Base-by-base conservation (phyloP, 371 early-diverging fungal genomes). In the Mortierella sp. region DNA sequence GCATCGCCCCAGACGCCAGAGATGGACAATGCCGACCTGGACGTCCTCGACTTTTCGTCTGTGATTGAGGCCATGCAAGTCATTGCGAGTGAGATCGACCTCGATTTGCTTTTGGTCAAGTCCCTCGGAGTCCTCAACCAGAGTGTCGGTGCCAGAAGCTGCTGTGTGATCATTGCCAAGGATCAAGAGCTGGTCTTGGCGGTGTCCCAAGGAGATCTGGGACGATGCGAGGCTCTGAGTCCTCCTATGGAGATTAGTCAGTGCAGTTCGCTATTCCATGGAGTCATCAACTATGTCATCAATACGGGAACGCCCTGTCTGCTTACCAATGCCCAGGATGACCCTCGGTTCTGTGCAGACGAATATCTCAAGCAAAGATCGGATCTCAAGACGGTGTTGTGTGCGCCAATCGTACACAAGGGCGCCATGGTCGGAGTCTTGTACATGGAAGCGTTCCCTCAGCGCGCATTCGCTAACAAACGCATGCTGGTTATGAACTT, bases 351-450 rank as follows among this genome's bases (percentile, higher is more conserved):
- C 72, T 80, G 80, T 63, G 87, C 82, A 16, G 87, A 86, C 31
- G 87, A 80, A 19, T 86, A 86, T 57, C 55, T 86, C 68, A 87
- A 90, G 14, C 88, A 90, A 21, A 38, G 68, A 10, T 80, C 87
- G 0, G 91, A 91, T 21, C 80, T 86, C 38, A 90, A 88, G 70
- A 90, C 92, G 7, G 91, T 92, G 0, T 89, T 92, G 24, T 92
- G 92, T 72, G 89, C 91, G 79, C 92, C 92, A 0, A 92, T 92
- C 24, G 76, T 90, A 28, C 92, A 92, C 82, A 92, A 90, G 77
- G 82, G 82, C 0, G 83, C 84, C 0, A 71, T 91, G 31, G 92
- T 88, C 5, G 92, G 92, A 0, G 91, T 92, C 19, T 74, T 92
- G 9, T 90, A 92, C 76, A 84, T 92, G 75, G 92, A 92, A 78